Evolutionary conservation across 2,329 filamentous ascomycete species (phyloP).

Genomic region (Talaromyces islandicus): DNA sequence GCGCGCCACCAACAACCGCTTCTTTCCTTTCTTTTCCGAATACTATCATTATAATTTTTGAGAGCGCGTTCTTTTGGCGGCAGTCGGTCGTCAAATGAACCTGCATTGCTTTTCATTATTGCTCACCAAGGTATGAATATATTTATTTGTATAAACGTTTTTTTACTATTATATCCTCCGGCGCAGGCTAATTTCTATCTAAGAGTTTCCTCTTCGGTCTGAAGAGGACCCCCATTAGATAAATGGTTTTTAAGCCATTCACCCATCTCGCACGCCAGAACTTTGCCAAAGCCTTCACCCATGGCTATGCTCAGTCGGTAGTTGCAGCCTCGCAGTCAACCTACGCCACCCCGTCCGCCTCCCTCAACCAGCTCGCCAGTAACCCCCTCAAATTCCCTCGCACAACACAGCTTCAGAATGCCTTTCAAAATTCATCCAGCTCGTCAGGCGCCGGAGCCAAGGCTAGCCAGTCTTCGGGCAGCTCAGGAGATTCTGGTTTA

Average conservation of each 20-base stretch:
- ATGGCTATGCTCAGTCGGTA: conserved; percentile 97
- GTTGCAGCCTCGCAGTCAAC: conserved; percentile 88
- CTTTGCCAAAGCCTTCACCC: conserved; percentile 92
- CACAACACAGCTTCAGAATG: conserved; percentile 65
- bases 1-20: too few relatives aligned
- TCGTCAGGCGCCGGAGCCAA: conserved; percentile 45
- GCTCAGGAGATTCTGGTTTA: conserved; percentile 58
- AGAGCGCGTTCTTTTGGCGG: too few relatives aligned
- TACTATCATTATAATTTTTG: too few relatives aligned
- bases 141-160: neutral
- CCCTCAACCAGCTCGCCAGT: conserved; percentile 48
- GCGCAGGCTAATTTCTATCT: conserved; percentile 16
- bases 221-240: conserved; percentile 65
- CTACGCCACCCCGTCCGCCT: conserved; percentile 58
- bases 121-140: conserved; percentile 53
- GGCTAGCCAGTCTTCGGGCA: conserved; percentile 54
- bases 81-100: too few relatives aligned
- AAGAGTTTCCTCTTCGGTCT: conserved; percentile 53
- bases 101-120: too few relatives aligned
- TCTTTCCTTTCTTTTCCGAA: too few relatives aligned
- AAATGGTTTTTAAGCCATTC: conserved; percentile 76
- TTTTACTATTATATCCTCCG: neutral
- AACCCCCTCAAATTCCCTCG: conserved; percentile 45
- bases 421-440: conserved; percentile 60
- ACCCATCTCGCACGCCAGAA: conserved; percentile 90